Evolutionary conservation across 306 rosid species (phyloP).

Genomic region (Oemleria cerasiformis): DNA sequence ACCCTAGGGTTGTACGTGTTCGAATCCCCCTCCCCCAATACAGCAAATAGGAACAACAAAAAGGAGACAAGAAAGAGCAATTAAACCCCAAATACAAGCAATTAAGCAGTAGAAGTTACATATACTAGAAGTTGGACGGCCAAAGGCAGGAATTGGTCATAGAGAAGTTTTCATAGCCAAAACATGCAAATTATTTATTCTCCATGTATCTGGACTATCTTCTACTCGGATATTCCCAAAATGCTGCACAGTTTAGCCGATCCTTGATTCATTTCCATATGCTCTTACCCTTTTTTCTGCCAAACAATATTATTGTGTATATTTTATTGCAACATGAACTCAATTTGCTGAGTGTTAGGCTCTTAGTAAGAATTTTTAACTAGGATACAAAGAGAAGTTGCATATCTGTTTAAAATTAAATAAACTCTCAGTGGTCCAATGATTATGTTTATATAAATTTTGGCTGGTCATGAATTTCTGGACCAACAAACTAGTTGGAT

Average conservation of each 20-base stretch:
- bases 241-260: neutral
- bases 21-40: too few species aligned
- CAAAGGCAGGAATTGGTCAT: constrained; percentile 11
- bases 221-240: neutral
- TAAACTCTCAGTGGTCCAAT: neutral
- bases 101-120: neutral
- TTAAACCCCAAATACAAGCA: constrained; percentile 9
- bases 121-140: constrained; percentile 20
- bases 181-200: neutral
- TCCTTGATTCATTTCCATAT: neutral
- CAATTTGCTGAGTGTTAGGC: neutral
- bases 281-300: neutral
- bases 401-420: neutral
- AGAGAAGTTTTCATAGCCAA: neutral
- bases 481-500: neutral
- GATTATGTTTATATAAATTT: constrained; percentile 3
- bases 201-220: neutral
- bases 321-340: neutral
- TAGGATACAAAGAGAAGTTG: neutral
- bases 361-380: neutral
- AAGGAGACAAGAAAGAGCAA: too few species aligned
- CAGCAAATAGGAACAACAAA: too few species aligned
- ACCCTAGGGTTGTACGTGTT: too few species aligned
- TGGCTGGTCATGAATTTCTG: too few species aligned
- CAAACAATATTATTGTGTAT: neutral